phyloP scores from a whole-genome alignment of 805 yeast genomes.

The Kodamaea restingae region DNA sequence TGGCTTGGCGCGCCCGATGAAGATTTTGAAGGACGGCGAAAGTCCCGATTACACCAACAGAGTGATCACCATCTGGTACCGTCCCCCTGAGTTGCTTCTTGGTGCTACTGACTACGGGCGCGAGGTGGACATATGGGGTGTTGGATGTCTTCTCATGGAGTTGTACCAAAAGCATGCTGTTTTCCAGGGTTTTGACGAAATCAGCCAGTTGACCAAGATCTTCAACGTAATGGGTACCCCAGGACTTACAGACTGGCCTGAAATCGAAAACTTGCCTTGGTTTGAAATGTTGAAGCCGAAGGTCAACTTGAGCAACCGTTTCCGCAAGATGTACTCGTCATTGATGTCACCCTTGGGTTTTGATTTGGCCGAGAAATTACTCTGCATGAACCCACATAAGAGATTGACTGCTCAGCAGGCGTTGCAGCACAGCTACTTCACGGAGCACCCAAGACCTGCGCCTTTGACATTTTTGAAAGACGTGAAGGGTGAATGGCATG shows the following conservation, averaged over 20 bases:
- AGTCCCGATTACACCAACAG: constrained; percentile 87
- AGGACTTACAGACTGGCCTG: constrained; percentile 67
- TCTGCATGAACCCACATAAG: constrained; percentile 63
- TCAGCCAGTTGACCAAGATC: constrained; percentile 74
- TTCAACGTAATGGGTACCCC: constrained; percentile 89
- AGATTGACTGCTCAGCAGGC: constrained; percentile 72
- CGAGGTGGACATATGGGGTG: constrained; percentile 96
- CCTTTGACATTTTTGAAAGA: constrained; percentile 52
- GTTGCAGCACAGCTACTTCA: constrained; percentile 65
- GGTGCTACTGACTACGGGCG: constrained; percentile 89
- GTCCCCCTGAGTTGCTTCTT: constrained; percentile 90
- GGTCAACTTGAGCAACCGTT: constrained; percentile 29
- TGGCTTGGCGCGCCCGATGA: constrained; percentile 77
- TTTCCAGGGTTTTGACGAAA: constrained; percentile 86
- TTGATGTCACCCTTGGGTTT: constrained; percentile 39
- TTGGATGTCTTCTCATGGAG: constrained; percentile 87
- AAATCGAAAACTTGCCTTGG: constrained; percentile 82
- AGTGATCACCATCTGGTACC: constrained; percentile 94
- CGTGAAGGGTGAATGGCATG: constrained; percentile 92
- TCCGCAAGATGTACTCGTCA: constrained; percentile 26
- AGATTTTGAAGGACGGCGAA: constrained; percentile 45
- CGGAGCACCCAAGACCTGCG: constrained; percentile 61
- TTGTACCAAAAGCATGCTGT: constrained; percentile 69
- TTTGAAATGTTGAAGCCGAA: constrained; percentile 74
- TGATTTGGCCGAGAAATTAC: constrained; percentile 59